Evolutionary conservation across 148 eudicot species (phyloP), one percentile per base, ranked within the genome.

Genomic region (Beta vulgaris): DNA sequence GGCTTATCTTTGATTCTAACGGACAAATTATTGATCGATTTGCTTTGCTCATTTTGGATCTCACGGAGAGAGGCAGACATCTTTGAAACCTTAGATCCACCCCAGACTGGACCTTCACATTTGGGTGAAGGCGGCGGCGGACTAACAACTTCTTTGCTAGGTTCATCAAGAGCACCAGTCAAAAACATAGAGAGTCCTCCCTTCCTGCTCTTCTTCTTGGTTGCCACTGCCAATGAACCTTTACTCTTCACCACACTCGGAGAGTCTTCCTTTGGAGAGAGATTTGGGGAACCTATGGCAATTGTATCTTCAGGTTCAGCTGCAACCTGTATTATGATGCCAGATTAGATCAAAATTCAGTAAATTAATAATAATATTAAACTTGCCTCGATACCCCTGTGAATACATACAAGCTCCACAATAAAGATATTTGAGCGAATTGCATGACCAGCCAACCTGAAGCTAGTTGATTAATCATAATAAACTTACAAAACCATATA

Each of bases 141-240:
- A 61, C 77, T 70, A 26, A 54, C 55, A 65, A 51, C 48, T 42
- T 86, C 48, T 42, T 86, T 81, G 13, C 82, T 81, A 57, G 78
- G 74, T 69, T 89, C 87, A 66, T 95, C 98, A 69, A 95, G 97
- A 65, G 80, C 97, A 13, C 98, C 98, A 60, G 83, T 92, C 69
- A 95, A 70, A 76, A 95, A 95, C 92, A 95, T 88, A 29, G 98
- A 95, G 48, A 95, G 92, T 71, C 98, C 98, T 67, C 98, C 98
- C 79, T 92, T 95, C 81, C 85, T 92, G 51, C 77, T 89, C 76
- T 95, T 94, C 87, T 88, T 95, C 86, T 87, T 95, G 39, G 89
- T 84, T 68, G 85, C 62, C 69, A 71, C 29, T 6, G 80, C 73
- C 59, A 77, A 48, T 58, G 86, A 62, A 72, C 36, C 64, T 78